Base-by-base conservation (phyloP, 2,329 filamentous ascomycete species). In the Podosphaera fusca region DNA sequence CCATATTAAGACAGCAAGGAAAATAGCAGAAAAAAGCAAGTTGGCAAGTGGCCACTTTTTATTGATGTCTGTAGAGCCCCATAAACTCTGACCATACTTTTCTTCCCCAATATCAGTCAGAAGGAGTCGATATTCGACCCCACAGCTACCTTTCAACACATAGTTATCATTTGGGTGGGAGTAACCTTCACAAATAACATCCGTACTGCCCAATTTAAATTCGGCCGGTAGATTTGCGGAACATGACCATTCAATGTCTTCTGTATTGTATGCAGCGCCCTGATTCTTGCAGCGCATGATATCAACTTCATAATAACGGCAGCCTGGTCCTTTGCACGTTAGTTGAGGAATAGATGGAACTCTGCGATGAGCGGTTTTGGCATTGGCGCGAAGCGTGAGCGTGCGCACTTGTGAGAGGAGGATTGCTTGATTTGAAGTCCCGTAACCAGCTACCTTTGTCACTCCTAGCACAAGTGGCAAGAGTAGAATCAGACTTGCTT, bases 121-220 rank as follows among this genome's bases (percentile, higher is more conserved):
- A 0, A 84, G 69, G 5, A 96, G 70, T 12, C 83, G 76, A 69
- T 96, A 96, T 70, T 95, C 87, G 31, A 95, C 89, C 12, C 85
- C 92, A 70, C 90, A 96, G 68, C 85, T 92, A 30, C 92, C 92
- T 65, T 85, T 88, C 56, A 96, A 72, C n/a, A 96, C 78, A 68
- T 87, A 94, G 0, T 80, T 80, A 68, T 96, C 92, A 52, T 90
- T 79, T 0, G 82, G 70, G 12, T 73, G 75, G 58, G 78, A 73
- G 70, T 95, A 96, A 9, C 92, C 90, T 67, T 98, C 90, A 69
- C 92, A 98, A 9, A 88, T 74, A 57, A 96, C 90, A 60, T 96
- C 89, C 9, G 90, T 95, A 60, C 78, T 77, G 58, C 87, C 89
- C 34, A 96, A 79, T 69, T 77, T 78, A 60, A 84, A 74, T 64